These are phyloP conservation scores for Seminavis robusta DNA, from an alignment of 108 stramenopile species.

Conservation along the genomic window DNA sequence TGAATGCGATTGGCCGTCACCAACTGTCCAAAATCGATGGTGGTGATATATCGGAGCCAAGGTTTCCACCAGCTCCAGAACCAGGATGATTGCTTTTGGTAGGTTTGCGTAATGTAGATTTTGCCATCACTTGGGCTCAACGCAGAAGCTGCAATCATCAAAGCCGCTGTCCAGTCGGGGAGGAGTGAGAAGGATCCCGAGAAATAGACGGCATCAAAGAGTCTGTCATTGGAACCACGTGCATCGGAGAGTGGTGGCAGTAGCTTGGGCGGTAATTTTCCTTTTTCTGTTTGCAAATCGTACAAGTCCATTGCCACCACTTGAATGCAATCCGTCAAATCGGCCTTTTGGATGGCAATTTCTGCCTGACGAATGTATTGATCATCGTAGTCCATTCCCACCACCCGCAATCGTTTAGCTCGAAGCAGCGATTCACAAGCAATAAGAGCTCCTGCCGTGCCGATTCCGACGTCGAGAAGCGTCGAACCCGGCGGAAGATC, in stretches of 20 bases:
- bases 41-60: constrained; percentile 57
- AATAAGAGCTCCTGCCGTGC: constrained; percentile 53
- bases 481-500: constrained; percentile 19
- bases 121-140: no score
- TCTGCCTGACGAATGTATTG: constrained; percentile 53
- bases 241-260: background rate
- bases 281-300: constrained; percentile 10
- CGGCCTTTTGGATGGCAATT: constrained; percentile 14
- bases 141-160: constrained; percentile 28
- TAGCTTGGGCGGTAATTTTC: constrained; percentile 18
- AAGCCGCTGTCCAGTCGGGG: constrained; percentile 53
- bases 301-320: constrained; percentile 46
- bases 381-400: constrained; percentile 61
- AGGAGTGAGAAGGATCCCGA: constrained; percentile 62
- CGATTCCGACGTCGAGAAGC: constrained; percentile 67
- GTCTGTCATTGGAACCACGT: constrained; percentile 4
- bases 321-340: constrained; percentile 19
- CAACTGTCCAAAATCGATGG: constrained; percentile 69
- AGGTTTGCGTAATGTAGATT: constrained; percentile 71
- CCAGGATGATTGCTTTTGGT: constrained; percentile 47
- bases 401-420: constrained; percentile 36
- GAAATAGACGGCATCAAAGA: constrained; percentile 68
- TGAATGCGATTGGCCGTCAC: constrained; percentile 35
- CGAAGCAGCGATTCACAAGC: constrained; percentile 29
- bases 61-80: constrained; percentile 49